Percentiles rank a stretch among this genome's conserved stretches.
Evolutionary conservation across 192 early-diverging fungal genomes (phyloP).

Genomic region (Backusella mclennaniae): DNA sequence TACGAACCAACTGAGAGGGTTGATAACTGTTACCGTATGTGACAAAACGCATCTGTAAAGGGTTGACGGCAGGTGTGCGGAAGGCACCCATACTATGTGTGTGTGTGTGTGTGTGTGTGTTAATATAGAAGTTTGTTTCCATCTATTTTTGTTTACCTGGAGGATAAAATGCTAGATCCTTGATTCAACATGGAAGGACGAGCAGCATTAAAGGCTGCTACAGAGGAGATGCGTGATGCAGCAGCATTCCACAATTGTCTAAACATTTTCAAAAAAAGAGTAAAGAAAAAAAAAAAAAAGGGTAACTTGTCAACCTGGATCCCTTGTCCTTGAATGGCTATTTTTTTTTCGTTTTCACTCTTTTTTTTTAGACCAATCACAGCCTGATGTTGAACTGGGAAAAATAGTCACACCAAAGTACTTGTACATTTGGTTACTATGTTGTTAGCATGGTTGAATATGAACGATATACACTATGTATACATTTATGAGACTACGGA

Average conservation of each 20-base stretch:
- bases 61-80: not conserved
- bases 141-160: conserved; percentile 4
- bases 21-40: conserved; percentile 93
- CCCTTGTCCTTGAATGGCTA: conserved; percentile 2
- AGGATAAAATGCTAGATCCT: conserved; percentile 3
- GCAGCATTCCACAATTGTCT: conserved; percentile 17
- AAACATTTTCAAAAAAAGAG: not conserved
- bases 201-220: not conserved
- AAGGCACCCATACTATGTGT: not conserved
- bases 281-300: not conserved
- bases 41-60: conserved; percentile 65
- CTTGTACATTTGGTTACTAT: not conserved
- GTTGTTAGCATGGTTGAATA: not conserved
- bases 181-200: conserved; percentile 5
- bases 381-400: not conserved
- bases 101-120: no score
- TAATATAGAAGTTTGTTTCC: no score
- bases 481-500: no score
- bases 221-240: not conserved
- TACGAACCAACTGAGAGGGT: conserved; percentile 86
- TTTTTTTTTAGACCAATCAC: not conserved
- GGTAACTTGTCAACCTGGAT: not conserved
- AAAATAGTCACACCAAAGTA: not conserved
- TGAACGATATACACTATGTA: not conserved
- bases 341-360: not conserved